Evolutionary conservation across 352 stramenopile species (phyloP).

Genomic region (Phytophthora kernoviae): DNA sequence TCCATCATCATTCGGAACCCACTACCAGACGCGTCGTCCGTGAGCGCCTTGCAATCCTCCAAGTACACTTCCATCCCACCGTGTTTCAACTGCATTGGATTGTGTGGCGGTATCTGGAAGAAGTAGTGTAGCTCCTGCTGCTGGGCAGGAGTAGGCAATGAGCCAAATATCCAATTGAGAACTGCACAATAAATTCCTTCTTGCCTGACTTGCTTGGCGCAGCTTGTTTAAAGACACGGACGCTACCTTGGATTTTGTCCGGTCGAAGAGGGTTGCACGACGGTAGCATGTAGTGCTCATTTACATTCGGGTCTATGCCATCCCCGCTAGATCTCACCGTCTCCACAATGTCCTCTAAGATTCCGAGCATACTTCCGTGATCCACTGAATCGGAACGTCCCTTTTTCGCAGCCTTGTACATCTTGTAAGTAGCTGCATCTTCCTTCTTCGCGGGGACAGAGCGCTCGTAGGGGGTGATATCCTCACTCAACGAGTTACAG

Average conservation of each 20-base stretch:
- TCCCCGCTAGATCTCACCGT: conserved; percentile 8
- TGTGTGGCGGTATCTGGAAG: conserved; percentile 39
- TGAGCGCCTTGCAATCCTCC: conserved; percentile 17
- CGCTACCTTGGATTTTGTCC: conserved; percentile 19
- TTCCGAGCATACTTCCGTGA: conserved; percentile 22
- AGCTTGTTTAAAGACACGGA: conserved; percentile 23
- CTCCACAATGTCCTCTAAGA: conserved; percentile 26
- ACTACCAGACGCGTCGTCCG: conserved; percentile 17
- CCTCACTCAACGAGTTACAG: conserved; percentile 28
- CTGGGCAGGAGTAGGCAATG: conserved; percentile 16
- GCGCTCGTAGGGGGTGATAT: conserved; percentile 27
- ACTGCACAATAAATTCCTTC: conserved; percentile 21
- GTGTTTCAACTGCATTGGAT: conserved; percentile 32
- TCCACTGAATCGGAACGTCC: not conserved
- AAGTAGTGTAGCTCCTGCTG: conserved; percentile 37
- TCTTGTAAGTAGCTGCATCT: not conserved
- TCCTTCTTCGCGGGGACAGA: not conserved
- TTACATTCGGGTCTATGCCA: not conserved
- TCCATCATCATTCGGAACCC: conserved; percentile 32
- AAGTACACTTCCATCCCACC: conserved; percentile 20
- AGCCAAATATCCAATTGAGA: conserved; percentile 33
- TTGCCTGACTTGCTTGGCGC: not conserved
- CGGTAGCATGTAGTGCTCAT: conserved; percentile 36
- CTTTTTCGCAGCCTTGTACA: not conserved
- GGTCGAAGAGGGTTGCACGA: conserved; percentile 14